These are phyloP conservation scores for Microcyclosporella mali DNA, from an alignment of 2,329 filamentous ascomycete species.

Conservation along the genomic window DNA sequence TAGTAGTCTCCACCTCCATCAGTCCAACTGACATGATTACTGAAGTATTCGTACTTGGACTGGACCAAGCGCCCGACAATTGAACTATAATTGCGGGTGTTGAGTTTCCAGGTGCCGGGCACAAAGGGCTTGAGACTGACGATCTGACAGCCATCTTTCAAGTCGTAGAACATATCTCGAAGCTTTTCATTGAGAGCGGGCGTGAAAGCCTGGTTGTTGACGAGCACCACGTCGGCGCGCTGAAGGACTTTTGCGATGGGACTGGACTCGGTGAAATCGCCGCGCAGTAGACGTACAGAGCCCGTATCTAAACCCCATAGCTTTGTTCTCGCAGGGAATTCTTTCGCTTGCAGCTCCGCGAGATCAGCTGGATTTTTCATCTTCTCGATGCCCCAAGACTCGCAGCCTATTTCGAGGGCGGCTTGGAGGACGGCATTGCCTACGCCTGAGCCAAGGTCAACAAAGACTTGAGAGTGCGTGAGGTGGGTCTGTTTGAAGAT, in stretches of 20 bases:
- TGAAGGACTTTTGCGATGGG: slow-evolving; percentile 67
- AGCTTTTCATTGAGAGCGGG: slow-evolving; percentile 78
- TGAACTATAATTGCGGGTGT: slow-evolving; percentile 68
- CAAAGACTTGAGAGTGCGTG: slow-evolving; percentile 77
- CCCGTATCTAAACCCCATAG: slow-evolving; percentile 85
- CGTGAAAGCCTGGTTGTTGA: slow-evolving; percentile 97
- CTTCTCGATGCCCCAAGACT: slow-evolving; percentile 94
- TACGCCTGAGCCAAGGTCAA: slow-evolving; percentile 91
- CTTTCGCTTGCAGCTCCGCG: slow-evolving; percentile 70
- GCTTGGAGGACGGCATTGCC: slow-evolving; percentile 94
- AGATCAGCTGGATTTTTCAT: slow-evolving; percentile 85
- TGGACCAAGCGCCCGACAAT: slow-evolving; percentile 76
- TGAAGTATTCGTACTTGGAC: slow-evolving; percentile 62
- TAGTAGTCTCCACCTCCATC: slow-evolving; percentile 73
- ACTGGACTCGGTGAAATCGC: slow-evolving; percentile 72
- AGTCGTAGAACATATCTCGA: slow-evolving; percentile 82
- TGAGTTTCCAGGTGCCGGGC: slow-evolving; percentile 69
- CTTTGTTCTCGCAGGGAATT: slow-evolving; percentile 77
- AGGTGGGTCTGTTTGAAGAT: slow-evolving; percentile 74
- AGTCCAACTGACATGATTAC: slow-evolving; percentile 79
- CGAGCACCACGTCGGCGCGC: slow-evolving; percentile 87
- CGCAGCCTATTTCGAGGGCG: slow-evolving; percentile 85
- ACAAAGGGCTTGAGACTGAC: slow-evolving; percentile 91
- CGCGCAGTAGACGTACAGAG: slow-evolving; percentile 69
- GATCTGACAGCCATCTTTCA: slow-evolving; percentile 84